Conservation (phyloP, 2,329 filamentous ascomycete species). For the Albifimbria verrucaria region DNA sequence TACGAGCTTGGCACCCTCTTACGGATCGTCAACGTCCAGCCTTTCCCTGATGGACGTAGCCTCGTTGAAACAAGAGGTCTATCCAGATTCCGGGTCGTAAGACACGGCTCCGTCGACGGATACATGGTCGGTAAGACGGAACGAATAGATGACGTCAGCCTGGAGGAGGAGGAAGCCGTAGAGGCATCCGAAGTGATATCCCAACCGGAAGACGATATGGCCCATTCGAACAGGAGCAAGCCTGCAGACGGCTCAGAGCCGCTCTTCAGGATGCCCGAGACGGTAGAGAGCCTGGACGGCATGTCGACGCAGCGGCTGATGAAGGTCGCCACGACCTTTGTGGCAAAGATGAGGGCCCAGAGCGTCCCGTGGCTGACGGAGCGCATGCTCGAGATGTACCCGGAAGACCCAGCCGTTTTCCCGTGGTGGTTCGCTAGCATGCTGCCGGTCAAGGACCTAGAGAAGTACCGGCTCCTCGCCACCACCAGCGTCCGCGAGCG, state of each 20-base stretch:
- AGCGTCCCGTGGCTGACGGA: conserved; percentile 74
- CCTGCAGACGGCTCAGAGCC: not conserved
- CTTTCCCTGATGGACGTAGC: conserved; percentile 76
- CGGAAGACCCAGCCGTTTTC: conserved; percentile 71
- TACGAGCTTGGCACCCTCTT: conserved; percentile 75
- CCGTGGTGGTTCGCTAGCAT: conserved; percentile 90
- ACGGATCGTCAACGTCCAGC: conserved; percentile 69
- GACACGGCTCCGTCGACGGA: conserved; percentile 65
- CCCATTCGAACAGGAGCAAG: conserved; percentile 4
- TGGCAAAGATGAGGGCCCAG: conserved; percentile 63
- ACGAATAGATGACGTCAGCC: conserved; percentile 74
- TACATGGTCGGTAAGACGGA: conserved; percentile 76
- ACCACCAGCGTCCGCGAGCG: conserved; percentile 75
- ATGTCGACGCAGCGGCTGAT: conserved; percentile 72
- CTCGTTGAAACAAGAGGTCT: conserved; percentile 75
- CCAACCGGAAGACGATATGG: conserved; percentile 4
- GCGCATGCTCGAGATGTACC: conserved; percentile 67
- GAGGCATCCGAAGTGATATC: conserved; percentile 61
- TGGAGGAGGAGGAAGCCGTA: conserved; percentile 74
- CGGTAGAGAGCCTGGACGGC: conserved; percentile 14
- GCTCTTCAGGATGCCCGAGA: conserved; percentile 10
- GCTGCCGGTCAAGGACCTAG: conserved; percentile 70
- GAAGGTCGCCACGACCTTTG: conserved; percentile 62
- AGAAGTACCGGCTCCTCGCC: conserved; percentile 74
- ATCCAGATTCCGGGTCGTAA: conserved; percentile 70